Percentiles rank a stretch among this genome's conserved stretches.
Conservation (phyloP, 139 green algal genomes). For the Raphidocelis subcapitata region DNA sequence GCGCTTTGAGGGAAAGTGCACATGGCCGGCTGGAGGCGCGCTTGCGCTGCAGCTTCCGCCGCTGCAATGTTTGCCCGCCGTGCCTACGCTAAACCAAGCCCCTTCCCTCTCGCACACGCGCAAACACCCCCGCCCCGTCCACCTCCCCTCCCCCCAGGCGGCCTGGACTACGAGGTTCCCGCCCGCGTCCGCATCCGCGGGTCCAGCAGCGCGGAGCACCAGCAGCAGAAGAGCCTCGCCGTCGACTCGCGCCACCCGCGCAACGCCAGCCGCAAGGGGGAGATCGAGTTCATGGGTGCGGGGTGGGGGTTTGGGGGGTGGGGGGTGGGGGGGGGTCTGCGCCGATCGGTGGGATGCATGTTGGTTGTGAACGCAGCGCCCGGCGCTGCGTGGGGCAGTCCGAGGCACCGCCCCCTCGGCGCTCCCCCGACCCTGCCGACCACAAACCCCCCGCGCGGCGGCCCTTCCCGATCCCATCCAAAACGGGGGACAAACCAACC, state of each 20-base stretch:
- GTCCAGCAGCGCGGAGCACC: constrained; percentile 22
- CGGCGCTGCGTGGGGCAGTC: background rate
- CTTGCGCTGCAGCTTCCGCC: background rate
- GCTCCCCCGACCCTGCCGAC: too few species aligned
- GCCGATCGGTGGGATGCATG: too few species aligned
- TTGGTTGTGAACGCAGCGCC: too few species aligned
- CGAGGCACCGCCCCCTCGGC: background rate
- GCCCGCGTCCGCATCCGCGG: constrained; percentile 33
- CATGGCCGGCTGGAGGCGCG: background rate
- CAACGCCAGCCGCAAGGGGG: constrained; percentile 2
- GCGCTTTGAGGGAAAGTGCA: background rate
- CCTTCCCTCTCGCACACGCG: background rate
- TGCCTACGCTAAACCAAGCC: background rate
- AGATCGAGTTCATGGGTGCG: background rate
- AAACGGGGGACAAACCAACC: too few species aligned
- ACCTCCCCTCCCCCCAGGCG: background rate
- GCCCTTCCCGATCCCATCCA: too few species aligned
- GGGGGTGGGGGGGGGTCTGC: background rate
- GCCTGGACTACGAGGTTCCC: background rate
- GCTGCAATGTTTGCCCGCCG: background rate
- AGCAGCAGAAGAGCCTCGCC: constrained; percentile 48
- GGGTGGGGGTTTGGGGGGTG: background rate
- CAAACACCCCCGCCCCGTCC: background rate
- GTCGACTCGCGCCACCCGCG: constrained; percentile 24
- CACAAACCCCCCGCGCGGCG: too few species aligned